Conservation (phyloP, 2,329 filamentous ascomycete genomes). For the Amesomyces nigricolor region DNA sequence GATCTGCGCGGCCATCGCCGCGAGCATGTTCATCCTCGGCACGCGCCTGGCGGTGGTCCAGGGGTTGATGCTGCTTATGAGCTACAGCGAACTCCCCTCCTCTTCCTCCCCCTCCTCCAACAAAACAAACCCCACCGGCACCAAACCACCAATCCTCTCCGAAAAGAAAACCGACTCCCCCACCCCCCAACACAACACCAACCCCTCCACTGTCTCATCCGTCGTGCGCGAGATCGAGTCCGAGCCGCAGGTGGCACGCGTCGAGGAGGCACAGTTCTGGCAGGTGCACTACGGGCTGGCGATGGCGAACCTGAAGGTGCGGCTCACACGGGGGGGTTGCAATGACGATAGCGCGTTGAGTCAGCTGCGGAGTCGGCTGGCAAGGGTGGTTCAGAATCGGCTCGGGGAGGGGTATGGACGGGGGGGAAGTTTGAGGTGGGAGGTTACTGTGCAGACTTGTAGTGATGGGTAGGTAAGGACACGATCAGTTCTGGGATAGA, state of each 20-base stretch:
- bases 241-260: constrained; percentile 66
- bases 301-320: constrained; percentile 87
- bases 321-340: constrained; percentile 44
- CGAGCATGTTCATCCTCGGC: constrained; percentile 84
- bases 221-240: constrained; percentile 81
- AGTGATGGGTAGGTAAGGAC: constrained; percentile 32
- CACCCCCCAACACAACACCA: constrained; percentile 29
- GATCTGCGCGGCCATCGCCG: constrained; percentile 73
- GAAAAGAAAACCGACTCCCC: constrained; percentile 6
- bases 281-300: constrained; percentile 96
- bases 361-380: constrained; percentile 69
- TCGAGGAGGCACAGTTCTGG: constrained; percentile 95
- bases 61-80: constrained; percentile 94
- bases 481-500: too few species aligned
- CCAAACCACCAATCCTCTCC: not conserved
- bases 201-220: constrained; percentile 51
- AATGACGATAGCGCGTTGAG: constrained; percentile 62
- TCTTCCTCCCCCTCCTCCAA: not conserved
- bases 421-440: constrained; percentile 77
- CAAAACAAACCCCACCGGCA: constrained; percentile 22
- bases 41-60: constrained; percentile 77
- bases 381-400: constrained; percentile 74
- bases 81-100: constrained; percentile 51
- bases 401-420: constrained; percentile 83
- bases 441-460: constrained; percentile 79